phyloP scores from a whole-genome alignment of 1,139 yeast genomes.

The Nakaseomyces uthaithaninus region DNA sequence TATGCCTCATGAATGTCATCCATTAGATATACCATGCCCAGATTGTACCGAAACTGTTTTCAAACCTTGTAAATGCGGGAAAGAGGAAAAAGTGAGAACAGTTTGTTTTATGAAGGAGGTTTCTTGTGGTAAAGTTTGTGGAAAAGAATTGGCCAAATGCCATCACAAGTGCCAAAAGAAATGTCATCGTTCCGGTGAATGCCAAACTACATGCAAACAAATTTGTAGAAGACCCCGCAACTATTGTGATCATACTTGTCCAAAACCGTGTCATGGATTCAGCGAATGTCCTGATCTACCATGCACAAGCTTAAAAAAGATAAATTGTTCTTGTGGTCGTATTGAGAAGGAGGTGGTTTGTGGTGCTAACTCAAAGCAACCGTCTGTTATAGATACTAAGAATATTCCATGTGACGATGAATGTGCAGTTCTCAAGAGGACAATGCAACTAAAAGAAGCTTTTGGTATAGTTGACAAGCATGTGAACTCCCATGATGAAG shows the following conservation, averaged over 20 bases:
- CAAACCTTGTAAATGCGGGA: constrained; percentile 67
- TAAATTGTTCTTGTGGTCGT: constrained; percentile 62
- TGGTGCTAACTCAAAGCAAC: constrained; percentile 38
- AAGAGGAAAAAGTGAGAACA: constrained; percentile 44
- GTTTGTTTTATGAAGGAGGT: constrained; percentile 63
- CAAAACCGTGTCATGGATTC: constrained; percentile 55
- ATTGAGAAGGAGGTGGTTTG: constrained; percentile 42
- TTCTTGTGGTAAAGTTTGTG: constrained; percentile 67
- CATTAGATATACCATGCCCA: constrained; percentile 56
- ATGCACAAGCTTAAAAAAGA: constrained; percentile 45
- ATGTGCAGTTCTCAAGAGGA: constrained; percentile 58
- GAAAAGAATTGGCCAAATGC: constrained; percentile 51
- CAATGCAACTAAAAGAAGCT: constrained; percentile 55
- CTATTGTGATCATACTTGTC: constrained; percentile 60
- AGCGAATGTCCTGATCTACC: constrained; percentile 43
- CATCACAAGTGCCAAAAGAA: constrained; percentile 56
- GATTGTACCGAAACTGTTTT: constrained; percentile 64
- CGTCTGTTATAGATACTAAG: constrained; percentile 22
- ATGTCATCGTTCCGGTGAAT: constrained; percentile 37
- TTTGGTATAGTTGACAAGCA: constrained; percentile 34
- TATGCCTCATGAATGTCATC: constrained; percentile 72
- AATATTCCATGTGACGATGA: constrained; percentile 55
- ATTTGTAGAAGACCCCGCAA: constrained; percentile 44
- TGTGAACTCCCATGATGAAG: constrained; percentile 14
- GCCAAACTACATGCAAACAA: constrained; percentile 43